A percentile compares a stretch with the other conserved stretches of the same genome.
phyloP scores from a whole-genome alignment of 352 stramenopile genomes.

The Pythium aristosporum region DNA sequence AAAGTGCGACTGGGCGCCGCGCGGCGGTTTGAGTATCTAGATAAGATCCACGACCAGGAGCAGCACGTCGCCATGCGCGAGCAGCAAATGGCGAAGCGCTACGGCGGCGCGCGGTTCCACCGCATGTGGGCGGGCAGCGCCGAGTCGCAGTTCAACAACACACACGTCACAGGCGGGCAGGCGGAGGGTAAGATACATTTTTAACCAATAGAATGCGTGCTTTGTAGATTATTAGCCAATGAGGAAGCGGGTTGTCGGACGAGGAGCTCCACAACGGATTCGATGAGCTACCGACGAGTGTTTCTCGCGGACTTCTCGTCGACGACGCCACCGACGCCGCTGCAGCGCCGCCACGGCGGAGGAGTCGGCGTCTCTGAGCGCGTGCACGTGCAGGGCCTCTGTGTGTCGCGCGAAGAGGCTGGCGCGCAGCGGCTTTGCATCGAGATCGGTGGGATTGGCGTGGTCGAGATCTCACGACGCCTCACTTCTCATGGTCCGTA shows the following conservation, averaged over 20 bases:
- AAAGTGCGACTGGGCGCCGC: constrained; percentile 49
- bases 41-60: constrained; percentile 60
- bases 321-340: neutral
- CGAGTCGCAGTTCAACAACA: constrained; percentile 73
- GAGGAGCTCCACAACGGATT: neutral
- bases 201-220: constrained; percentile 20
- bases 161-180: constrained; percentile 23
- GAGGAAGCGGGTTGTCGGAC: neutral
- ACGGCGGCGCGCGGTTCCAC: constrained; percentile 63
- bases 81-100: constrained; percentile 60
- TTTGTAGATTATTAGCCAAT: constrained; percentile 19
- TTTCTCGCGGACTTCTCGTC: constrained; percentile 23
- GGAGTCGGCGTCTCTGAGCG: neutral
- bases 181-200: neutral
- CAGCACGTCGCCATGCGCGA: constrained; percentile 48
- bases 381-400: constrained; percentile 26
- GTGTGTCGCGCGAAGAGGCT: constrained; percentile 18
- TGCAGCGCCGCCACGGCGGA: neutral
- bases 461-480: neutral
- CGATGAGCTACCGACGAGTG: constrained; percentile 20
- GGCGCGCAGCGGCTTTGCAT: constrained; percentile 14
- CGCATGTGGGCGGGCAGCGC: constrained; percentile 81
- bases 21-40: constrained; percentile 57
- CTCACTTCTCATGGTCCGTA: too few species aligned
- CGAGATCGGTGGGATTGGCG: constrained; percentile 15